phyloP scores from a whole-genome alignment of 2,329 filamentous ascomycete species.

The Chalaropsis ovoidea region DNA sequence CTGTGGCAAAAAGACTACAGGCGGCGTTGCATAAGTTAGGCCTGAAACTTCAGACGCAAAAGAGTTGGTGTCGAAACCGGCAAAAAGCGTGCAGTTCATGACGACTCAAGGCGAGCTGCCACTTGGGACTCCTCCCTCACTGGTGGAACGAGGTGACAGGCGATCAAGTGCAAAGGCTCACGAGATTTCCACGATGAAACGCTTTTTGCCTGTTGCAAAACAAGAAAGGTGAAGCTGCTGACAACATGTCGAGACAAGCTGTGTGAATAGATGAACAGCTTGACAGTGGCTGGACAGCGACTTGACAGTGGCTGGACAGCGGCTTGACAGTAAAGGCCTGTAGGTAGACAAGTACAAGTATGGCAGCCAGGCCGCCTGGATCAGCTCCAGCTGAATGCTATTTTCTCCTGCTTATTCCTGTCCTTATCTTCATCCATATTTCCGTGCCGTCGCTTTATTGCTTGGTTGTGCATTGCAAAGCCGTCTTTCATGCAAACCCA shows the following conservation, averaged over 20 bases:
- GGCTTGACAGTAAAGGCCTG: background rate
- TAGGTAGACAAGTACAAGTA: background rate
- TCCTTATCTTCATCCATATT: background rate
- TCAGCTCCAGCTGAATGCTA: background rate
- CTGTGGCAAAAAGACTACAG: background rate
- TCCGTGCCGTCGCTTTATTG: background rate
- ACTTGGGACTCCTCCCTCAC: background rate
- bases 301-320: too few relatives aligned
- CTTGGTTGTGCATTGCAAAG: background rate
- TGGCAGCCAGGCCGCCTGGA: background rate
- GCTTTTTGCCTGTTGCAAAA: background rate
- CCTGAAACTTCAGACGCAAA: background rate
- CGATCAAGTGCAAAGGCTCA: slow-evolving; percentile 1
- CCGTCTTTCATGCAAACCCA: slow-evolving; percentile 5
- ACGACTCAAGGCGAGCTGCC: background rate
- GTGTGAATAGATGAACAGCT: too few relatives aligned
- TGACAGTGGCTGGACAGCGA: too few relatives aligned
- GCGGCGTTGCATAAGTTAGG: background rate
- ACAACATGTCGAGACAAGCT: background rate
- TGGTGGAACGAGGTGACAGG: background rate
- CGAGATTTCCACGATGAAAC: slow-evolving; percentile 5
- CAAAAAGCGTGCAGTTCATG: background rate
- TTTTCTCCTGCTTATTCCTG: background rate
- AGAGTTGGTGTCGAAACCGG: background rate
- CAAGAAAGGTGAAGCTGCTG: background rate